Evolutionary conservation across 495 filamentous ascomycete species (phyloP), one percentile per base, ranked within the genome.

Genomic region (Penicillium ochrochloron): DNA sequence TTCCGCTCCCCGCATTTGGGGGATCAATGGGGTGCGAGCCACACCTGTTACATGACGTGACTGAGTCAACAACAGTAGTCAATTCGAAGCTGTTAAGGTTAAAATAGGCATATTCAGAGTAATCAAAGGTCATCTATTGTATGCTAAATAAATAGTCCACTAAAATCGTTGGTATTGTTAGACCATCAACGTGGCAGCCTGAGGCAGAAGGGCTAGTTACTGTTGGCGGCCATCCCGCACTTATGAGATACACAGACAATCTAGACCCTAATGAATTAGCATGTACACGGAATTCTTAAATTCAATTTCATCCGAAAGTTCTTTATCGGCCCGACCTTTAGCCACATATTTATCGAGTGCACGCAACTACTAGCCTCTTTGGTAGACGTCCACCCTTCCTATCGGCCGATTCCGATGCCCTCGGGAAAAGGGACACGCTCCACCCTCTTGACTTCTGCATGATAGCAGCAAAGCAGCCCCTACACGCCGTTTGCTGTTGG

Each of bases 341-440:
- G 11, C 8, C 4, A 12, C n/a, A 23, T 25, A 4, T 11, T 14
- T 23, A 23, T n/a, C 37, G 37, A 14, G 15, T 56, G 51, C 19
- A 59, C 46, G 27, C 23, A 21, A 19, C 56, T 31, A 23, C 35
- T 55, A 67, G 54, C 60, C 35, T 19, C 15, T 58, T 64, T 51
- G 51, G 44, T 44, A 33, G 31, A 37, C 17, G 11, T 37, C 7
- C 23, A 37, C 31, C 14, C 48, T 46, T 51, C 65, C 65, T 71
- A 63, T 73, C 71, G 68, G 71, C 71, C 71, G 71, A 73, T 55
- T 67, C 69, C 71, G 71, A 71, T 73, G 50, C 55, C 70, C 66
- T 69, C 66, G 71, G 71, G 57, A 71, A 71, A 64, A 63, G 46
- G 41, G 42, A 23, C 59, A 25, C 53, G 57, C 61, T 69, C 68